phyloP scores from a whole-genome alignment of 2,329 filamentous ascomycete genomes.

The Dothideomycetes sp. region DNA sequence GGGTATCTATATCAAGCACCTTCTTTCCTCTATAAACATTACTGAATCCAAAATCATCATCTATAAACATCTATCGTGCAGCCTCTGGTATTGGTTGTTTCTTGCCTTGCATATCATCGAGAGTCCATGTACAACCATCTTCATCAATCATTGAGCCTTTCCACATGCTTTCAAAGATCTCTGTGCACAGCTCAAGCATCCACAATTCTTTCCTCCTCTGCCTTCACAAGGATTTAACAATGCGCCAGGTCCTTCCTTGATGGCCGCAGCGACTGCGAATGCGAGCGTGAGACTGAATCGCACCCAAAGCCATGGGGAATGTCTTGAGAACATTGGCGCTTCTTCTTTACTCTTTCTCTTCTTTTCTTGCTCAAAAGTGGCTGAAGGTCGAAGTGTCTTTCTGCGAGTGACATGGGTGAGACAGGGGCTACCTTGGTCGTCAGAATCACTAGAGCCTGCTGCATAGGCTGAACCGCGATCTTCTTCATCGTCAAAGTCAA shows the following conservation, averaged over 20 bases:
- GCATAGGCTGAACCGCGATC: too few species aligned
- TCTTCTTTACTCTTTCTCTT: neutral
- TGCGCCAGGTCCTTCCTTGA: slow-evolving; percentile 37
- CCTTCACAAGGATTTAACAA: slow-evolving; percentile 22
- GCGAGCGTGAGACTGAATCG: slow-evolving; percentile 40
- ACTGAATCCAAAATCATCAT: too few species aligned
- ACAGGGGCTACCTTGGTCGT: slow-evolving; percentile 1
- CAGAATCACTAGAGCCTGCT: neutral
- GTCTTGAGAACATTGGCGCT: slow-evolving; percentile 15
- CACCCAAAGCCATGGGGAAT: slow-evolving; percentile 36
- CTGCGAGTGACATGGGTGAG: neutral
- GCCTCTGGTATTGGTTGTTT: too few species aligned
- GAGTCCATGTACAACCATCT: too few species aligned
- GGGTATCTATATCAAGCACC: too few species aligned
- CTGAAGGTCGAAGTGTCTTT: neutral
- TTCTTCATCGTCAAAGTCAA: neutral
- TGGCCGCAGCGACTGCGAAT: slow-evolving; percentile 39
- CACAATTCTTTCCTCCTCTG: neutral
- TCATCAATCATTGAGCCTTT: too few species aligned
- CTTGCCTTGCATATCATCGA: too few species aligned
- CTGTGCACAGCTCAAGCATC: neutral
- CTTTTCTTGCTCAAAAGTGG: neutral
- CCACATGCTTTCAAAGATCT: neutral
- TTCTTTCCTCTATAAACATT: too few species aligned
- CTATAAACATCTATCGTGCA: too few species aligned